A percentile compares a stretch with the other conserved stretches of the same genome.
These are phyloP conservation scores for Ceratocystis alfenasii DNA, from an alignment of 2,329 filamentous ascomycete species.

Conservation along the genomic window DNA sequence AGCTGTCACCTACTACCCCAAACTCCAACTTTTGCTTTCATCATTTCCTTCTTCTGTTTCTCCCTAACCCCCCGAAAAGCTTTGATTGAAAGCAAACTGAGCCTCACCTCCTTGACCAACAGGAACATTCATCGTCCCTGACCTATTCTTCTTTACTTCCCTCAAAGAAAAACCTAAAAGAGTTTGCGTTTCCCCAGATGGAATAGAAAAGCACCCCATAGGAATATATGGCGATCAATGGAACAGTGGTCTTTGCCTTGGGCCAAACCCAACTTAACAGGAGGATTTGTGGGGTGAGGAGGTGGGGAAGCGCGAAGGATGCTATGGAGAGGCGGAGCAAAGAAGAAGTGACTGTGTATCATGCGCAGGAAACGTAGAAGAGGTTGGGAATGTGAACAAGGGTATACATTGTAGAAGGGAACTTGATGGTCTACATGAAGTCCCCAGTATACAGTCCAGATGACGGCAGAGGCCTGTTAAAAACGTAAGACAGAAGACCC, in stretches of 20 bases:
- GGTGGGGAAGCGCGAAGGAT: slow-evolving; percentile 4
- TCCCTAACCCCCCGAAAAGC: neutral
- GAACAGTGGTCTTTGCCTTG: neutral
- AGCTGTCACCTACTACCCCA: neutral
- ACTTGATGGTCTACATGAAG: neutral
- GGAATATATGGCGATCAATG: neutral
- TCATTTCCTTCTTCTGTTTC: neutral
- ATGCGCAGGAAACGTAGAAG: neutral
- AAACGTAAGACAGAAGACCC: neutral
- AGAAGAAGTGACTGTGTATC: neutral
- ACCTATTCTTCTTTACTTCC: neutral
- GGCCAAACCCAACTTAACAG: neutral
- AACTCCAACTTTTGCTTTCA: neutral
- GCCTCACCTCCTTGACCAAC: neutral
- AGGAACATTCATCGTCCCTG: neutral
- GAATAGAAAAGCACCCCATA: neutral
- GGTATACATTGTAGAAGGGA: neutral
- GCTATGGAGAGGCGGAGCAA: slow-evolving; percentile 4
- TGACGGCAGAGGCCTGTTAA: no score
- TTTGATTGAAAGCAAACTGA: neutral
- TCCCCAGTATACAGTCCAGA: neutral
- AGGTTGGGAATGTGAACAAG: neutral
- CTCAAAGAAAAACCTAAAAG: no score
- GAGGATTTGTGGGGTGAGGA: slow-evolving; percentile 17
- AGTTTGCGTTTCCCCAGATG: neutral